These are phyloP conservation scores for Penicillium olsonii DNA, from an alignment of 2,329 filamentous ascomycete genomes.

Conservation along the genomic window DNA sequence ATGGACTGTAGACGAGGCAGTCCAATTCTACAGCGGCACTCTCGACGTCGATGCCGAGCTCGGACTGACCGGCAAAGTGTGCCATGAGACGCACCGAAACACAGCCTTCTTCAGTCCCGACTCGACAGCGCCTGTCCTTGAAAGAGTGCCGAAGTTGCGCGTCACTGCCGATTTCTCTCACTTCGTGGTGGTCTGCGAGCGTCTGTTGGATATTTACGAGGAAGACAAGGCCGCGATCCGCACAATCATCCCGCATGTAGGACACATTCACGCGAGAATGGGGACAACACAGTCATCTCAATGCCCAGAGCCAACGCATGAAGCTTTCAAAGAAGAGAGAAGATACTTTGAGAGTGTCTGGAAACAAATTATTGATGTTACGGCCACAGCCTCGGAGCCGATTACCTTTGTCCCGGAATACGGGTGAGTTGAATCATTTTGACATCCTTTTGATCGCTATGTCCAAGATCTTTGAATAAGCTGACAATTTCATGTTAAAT, in stretches of 20 bases:
- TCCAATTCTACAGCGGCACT: slow-evolving; percentile 35
- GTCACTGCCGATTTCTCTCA: slow-evolving; percentile 28
- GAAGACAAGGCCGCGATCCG: slow-evolving; percentile 19
- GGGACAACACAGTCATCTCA: slow-evolving; percentile 42
- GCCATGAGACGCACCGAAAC: slow-evolving; percentile 39
- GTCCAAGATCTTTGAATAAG: neutral
- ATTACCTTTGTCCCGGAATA: slow-evolving; percentile 19
- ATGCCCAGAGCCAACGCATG: slow-evolving; percentile 37
- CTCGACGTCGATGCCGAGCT: slow-evolving; percentile 33
- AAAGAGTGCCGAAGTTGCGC: slow-evolving; percentile 33
- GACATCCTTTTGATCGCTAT: neutral
- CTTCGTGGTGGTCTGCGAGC: slow-evolving; percentile 24
- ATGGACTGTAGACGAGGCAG: slow-evolving; percentile 34
- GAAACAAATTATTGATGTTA: slow-evolving; percentile 15
- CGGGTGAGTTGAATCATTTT: slow-evolving; percentile 6
- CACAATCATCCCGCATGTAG: slow-evolving; percentile 34
- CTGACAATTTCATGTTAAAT: neutral
- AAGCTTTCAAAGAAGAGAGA: slow-evolving; percentile 30
- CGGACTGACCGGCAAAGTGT: slow-evolving; percentile 31
- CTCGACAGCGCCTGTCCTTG: slow-evolving; percentile 27
- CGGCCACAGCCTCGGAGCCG: slow-evolving; percentile 2
- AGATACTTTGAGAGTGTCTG: slow-evolving; percentile 35
- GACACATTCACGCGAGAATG: slow-evolving; percentile 39
- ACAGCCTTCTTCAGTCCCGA: slow-evolving; percentile 37
- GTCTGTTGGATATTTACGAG: slow-evolving; percentile 22